A percentile compares a stretch with the other conserved stretches of the same genome.
phyloP scores from a whole-genome alignment of 176 grass and related monocot species.

The Triticum aestivum region DNA sequence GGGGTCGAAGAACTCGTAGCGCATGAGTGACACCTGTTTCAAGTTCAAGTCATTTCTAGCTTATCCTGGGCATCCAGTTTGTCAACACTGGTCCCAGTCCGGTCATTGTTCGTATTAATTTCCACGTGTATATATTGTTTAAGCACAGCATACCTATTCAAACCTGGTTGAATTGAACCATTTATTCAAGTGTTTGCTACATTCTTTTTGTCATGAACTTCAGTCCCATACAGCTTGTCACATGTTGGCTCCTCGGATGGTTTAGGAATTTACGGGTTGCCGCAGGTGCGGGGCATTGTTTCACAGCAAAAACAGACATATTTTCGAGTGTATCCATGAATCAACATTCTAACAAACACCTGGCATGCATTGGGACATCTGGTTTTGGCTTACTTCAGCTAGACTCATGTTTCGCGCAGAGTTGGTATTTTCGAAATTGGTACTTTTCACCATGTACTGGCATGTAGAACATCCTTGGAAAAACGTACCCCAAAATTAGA shows the following conservation, averaged over 20 bases:
- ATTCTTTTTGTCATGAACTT: not conserved
- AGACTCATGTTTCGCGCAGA: not conserved
- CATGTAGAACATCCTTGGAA: not conserved
- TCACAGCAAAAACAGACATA: not conserved
- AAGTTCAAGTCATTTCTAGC: not conserved
- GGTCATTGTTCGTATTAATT: not conserved
- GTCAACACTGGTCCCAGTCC: not conserved
- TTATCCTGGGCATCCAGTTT: not conserved
- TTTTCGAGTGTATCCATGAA: not conserved
- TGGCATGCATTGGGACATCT: not conserved
- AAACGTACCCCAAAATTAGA: not conserved
- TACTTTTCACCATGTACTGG: not conserved
- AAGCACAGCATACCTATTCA: not conserved
- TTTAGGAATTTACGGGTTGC: not conserved
- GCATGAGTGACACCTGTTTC: not conserved
- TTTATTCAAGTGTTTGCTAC: not conserved
- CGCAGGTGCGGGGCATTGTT: not conserved
- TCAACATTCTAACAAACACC: not conserved
- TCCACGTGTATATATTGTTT: not conserved
- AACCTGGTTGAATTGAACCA: not conserved
- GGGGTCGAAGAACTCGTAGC: accelerated
- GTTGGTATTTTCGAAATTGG: not conserved
- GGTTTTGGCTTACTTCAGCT: not conserved
- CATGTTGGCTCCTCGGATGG: not conserved
- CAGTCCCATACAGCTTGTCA: not conserved